Evolutionary conservation across 1,284 basidiomycete genomes (phyloP), one percentile per base, ranked within the genome.

Genomic region (Fomes fomentarius): DNA sequence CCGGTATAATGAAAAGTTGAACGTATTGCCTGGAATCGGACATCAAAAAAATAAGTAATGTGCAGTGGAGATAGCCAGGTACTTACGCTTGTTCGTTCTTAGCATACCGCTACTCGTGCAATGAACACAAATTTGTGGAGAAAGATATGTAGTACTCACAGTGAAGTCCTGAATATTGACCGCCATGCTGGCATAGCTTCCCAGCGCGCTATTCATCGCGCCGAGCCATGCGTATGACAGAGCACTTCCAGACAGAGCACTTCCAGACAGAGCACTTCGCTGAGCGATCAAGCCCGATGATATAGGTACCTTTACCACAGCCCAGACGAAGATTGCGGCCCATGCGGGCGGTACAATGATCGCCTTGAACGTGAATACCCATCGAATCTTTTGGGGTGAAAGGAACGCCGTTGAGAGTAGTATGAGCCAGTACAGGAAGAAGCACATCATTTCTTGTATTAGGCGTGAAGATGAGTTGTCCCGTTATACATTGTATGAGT

Each of bases 91-190:
- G 68, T 63, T 84, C 81, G 50, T 77, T 78, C 64, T 81, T 84
- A 0, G 84, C 84, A 64, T 87, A 87, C 63, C 84, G 74, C 81
- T 84, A 42, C 30, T 24, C 15, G 45, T 11, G 11, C 1, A 9
- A n/a, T n/a, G n/a, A n/a, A n/a, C n/a, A n/a, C n/a, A n/a, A n/a
- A n/a, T n/a, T n/a, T n/a, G n/a, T n/a, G n/a, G n/a, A n/a, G n/a
- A n/a, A n/a, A n/a, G n/a, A n/a, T n/a, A n/a, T n/a, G n/a, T n/a
- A n/a, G n/a, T n/a, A 30, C 78, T 56, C 58, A 84, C 82, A 12
- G 84, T 86, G 58, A 86, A 87, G 65, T 91, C 89, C 2, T 88
- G 85, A 41, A 91, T 89, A 66, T 92, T 91, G 44, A 91, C 82
- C 0, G 85, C 77, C 15, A 85, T 67, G 0, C 86, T 87, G 0